phyloP scores from a whole-genome alignment of 106 monocot species.

The Dendrobium officinale region DNA sequence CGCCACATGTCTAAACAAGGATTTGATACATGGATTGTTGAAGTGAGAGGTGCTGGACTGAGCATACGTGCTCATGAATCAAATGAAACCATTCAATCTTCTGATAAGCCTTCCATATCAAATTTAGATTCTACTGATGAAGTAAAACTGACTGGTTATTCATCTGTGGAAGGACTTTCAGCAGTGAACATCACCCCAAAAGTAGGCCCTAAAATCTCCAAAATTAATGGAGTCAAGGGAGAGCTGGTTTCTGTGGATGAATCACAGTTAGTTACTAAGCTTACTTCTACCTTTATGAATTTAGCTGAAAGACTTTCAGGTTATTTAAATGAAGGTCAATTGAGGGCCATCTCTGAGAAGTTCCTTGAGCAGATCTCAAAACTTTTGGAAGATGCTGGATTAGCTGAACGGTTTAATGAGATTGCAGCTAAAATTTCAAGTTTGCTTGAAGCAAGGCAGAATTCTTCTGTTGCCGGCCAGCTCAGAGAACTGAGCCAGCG shows the following conservation, averaged over 20 bases:
- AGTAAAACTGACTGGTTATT: conserved; percentile 15
- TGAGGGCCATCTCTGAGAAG: conserved; percentile 48
- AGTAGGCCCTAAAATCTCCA: conserved; percentile 10
- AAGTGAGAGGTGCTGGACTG: conserved; percentile 93
- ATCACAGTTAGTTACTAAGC: conserved; percentile 43
- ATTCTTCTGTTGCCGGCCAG: conserved; percentile 62
- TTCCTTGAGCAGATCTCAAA: conserved; percentile 82
- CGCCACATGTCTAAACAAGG: conserved; percentile 94
- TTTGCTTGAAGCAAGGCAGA: conserved; percentile 71
- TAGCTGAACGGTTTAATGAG: conserved; percentile 75
- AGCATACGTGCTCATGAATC: conserved; percentile 39
- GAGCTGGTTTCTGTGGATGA: conserved; percentile 39
- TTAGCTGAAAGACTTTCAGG: conserved; percentile 82
- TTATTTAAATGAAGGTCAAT: conserved; percentile 81
- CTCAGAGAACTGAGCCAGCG: conserved; percentile 73
- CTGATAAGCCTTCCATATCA: conserved; percentile 11
- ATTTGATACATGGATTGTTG: conserved; percentile 98
- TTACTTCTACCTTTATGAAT: conserved; percentile 55
- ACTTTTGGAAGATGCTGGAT: conserved; percentile 70
- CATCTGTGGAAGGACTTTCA: conserved; percentile 13
- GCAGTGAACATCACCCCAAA: conserved; percentile 3
- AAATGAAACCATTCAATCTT: conserved; percentile 15
- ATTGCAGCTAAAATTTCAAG: conserved; percentile 58
- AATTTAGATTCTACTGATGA: conserved; percentile 12
- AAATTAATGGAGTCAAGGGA: conserved; percentile 22